Percentiles rank a stretch among this genome's conserved stretches.
Evolutionary conservation across 2,329 filamentous ascomycete species (phyloP).

Genomic region (Biscogniauxia marginata): DNA sequence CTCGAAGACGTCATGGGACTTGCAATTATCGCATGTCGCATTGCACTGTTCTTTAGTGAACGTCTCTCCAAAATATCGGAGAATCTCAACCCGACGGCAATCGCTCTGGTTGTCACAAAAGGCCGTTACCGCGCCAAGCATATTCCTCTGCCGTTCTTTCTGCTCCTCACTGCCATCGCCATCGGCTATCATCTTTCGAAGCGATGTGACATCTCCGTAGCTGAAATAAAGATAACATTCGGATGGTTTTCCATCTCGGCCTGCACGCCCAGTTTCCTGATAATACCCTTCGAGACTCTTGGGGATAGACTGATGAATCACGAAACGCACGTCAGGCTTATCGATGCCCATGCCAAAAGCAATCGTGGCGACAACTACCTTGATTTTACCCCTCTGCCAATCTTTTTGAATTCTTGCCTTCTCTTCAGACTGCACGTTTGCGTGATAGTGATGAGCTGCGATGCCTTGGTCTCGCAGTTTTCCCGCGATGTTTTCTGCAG

Average conservation of each 20-base stretch:
- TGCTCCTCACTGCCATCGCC: constrained; percentile 74
- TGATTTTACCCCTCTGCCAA: constrained; percentile 78
- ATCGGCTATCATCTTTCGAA: constrained; percentile 81
- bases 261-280: constrained; percentile 93
- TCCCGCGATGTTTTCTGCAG: constrained; percentile 75
- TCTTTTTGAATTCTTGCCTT: constrained; percentile 70
- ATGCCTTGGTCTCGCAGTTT: constrained; percentile 65
- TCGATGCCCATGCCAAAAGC: constrained; percentile 99
- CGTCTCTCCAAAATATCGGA: constrained; percentile 90
- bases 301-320: constrained; percentile 88
- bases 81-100: constrained; percentile 82
- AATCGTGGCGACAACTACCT: constrained; percentile 96
- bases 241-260: constrained; percentile 82
- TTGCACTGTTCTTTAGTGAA: constrained; percentile 73
- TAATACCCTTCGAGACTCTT: constrained; percentile 98
- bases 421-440: constrained; percentile 65
- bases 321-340: constrained; percentile 93
- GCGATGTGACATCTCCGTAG: constrained; percentile 70
- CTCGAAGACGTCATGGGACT: constrained; percentile 67
- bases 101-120: constrained; percentile 89
- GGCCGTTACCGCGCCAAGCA: constrained; percentile 80
- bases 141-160: constrained; percentile 78
- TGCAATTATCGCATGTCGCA: constrained; percentile 85
- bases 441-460: constrained; percentile 82
- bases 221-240: constrained; percentile 89